These are phyloP conservation scores for Thinopyrum elongatum DNA, from an alignment of 176 grass and related monocot species.

Conservation along the genomic window DNA sequence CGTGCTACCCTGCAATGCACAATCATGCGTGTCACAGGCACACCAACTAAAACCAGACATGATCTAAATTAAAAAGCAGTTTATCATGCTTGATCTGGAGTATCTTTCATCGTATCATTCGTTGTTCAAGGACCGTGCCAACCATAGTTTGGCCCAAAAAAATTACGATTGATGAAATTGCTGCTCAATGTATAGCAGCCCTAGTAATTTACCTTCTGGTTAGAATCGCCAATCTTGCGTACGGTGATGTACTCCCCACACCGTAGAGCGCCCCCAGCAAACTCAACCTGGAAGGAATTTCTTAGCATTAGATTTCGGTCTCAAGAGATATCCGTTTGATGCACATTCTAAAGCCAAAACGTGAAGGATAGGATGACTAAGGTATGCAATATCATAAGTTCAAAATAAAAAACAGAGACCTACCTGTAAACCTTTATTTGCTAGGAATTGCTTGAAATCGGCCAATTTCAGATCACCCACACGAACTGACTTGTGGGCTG, in stretches of 20 bases:
- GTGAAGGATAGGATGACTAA: background rate
- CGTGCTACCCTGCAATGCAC: slow-evolving; percentile 49
- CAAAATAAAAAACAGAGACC: background rate
- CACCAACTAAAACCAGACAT: background rate
- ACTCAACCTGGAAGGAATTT: slow-evolving; percentile 67
- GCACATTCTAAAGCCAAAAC: background rate
- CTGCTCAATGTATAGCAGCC: too few species aligned
- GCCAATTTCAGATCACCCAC: slow-evolving; percentile 86
- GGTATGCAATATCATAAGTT: background rate
- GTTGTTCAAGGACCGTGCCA: too few species aligned
- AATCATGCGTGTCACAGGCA: background rate
- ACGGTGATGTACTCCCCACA: slow-evolving; percentile 48
- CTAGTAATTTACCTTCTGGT: too few species aligned
- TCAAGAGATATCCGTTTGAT: background rate
- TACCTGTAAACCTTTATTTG: slow-evolving; percentile 83
- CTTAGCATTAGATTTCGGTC: background rate
- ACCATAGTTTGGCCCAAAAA: too few species aligned
- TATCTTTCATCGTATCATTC: too few species aligned
- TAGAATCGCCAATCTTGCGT: too few species aligned
- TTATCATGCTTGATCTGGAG: too few species aligned
- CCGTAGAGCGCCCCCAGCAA: slow-evolving; percentile 72
- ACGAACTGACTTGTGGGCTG: slow-evolving; percentile 81
- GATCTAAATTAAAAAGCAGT: too few species aligned
- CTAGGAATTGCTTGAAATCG: slow-evolving; percentile 94
- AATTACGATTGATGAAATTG: too few species aligned